Percentiles rank a stretch among this genome's conserved stretches.
phyloP scores from a whole-genome alignment of 176 grass and related monocot genomes.

The Zizania latifolia region DNA sequence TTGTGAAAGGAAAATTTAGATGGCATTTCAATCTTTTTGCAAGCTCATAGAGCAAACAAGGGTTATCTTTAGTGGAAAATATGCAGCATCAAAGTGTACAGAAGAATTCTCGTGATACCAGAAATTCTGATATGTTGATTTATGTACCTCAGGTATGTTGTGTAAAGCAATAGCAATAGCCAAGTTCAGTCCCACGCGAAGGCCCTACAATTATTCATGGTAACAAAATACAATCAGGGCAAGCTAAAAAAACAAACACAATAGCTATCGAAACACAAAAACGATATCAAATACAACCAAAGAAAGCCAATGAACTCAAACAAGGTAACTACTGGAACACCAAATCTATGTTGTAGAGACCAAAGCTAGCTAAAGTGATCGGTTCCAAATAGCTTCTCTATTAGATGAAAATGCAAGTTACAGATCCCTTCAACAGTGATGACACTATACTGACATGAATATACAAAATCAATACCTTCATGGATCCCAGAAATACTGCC shows the following conservation, averaged over 20 bases:
- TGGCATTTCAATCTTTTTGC: slow-evolving; percentile 9
- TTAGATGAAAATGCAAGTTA: neutral
- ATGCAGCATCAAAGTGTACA: neutral
- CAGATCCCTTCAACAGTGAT: neutral
- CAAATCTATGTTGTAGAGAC: neutral
- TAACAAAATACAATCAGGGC: slow-evolving; percentile 12
- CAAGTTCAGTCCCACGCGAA: slow-evolving; percentile 89
- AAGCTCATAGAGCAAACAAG: neutral
- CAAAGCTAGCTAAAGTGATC: neutral
- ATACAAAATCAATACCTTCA: slow-evolving; percentile 58
- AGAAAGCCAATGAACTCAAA: slow-evolving; percentile 13
- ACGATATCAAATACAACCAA: slow-evolving; percentile 20
- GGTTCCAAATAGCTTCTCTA: neutral
- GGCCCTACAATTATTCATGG: slow-evolving; percentile 52
- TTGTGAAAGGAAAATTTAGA: neutral
- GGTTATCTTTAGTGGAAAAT: neutral
- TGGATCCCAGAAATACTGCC: slow-evolving; percentile 91
- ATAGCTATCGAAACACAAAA: slow-evolving; percentile 1
- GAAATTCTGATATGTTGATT: neutral
- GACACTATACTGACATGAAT: slow-evolving; percentile 7
- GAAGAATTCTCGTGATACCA: neutral
- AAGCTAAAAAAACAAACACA: slow-evolving; percentile 18
- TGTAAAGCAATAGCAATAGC: slow-evolving; percentile 95
- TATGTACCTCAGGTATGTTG: slow-evolving; percentile 93
- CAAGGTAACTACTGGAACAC: slow-evolving; percentile 3